Conservation (phyloP, 208 protist species). For the Trypanosomatidae sp. region DNA sequence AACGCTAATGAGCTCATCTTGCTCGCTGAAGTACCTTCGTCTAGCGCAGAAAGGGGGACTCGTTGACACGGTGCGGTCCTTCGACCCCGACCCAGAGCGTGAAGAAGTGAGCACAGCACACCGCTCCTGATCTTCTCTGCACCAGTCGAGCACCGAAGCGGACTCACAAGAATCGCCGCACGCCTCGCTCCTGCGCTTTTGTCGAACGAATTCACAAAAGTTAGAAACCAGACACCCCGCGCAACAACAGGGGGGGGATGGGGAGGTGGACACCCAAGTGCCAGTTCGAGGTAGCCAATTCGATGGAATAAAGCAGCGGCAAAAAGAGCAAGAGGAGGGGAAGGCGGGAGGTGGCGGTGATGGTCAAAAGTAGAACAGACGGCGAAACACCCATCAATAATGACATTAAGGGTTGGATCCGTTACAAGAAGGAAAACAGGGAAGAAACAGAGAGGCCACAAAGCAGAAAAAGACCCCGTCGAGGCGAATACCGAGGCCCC, state of each 20-base stretch:
- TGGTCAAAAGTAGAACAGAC: background rate
- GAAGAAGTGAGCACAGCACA: background rate
- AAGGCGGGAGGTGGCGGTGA: background rate
- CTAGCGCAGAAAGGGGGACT: no score
- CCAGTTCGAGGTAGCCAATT: background rate
- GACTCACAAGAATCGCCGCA: background rate
- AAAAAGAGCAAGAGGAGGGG: background rate
- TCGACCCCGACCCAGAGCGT: background rate
- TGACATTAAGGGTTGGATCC: background rate
- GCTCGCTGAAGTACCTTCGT: background rate
- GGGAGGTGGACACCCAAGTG: background rate
- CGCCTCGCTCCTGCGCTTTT: background rate
- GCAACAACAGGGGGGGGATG: background rate
- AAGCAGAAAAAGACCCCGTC: background rate
- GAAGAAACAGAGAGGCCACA: background rate
- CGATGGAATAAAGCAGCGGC: background rate
- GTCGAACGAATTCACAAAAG: background rate
- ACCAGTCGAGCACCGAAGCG: background rate
- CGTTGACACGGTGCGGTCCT: background rate
- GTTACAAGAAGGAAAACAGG: background rate
- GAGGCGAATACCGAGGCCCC: background rate
- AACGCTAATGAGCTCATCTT: slow-evolving; percentile 1
- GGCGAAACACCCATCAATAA: background rate
- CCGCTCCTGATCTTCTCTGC: background rate
- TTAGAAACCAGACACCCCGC: background rate